Evolutionary conservation across 305 asterid genomes (phyloP).

Genomic region (Salvia sclarea): DNA sequence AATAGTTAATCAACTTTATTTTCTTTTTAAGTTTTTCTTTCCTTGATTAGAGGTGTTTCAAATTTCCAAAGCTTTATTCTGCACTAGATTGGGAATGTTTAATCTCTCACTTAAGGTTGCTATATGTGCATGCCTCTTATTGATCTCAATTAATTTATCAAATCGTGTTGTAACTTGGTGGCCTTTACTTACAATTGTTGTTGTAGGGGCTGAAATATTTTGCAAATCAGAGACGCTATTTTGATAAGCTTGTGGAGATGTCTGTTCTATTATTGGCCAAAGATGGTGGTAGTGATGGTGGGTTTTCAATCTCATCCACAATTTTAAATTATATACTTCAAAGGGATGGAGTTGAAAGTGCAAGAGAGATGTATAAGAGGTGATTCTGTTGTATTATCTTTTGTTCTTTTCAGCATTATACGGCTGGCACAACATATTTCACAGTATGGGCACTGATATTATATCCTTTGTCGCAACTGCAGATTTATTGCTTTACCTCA

Average conservation of each 20-base stretch:
- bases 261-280: conserved; percentile 51
- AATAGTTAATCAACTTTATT: too few species aligned
- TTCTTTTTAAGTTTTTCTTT: too few species aligned
- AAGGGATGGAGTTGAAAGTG: conserved; percentile 66
- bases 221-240: conserved; percentile 55
- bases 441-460: conserved; percentile 22
- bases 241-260: conserved; percentile 74
- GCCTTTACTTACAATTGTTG: conserved; percentile 22
- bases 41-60: too few species aligned
- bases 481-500: conserved; percentile 83
- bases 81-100: too few species aligned
- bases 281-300: conserved; percentile 77
- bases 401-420: neutral
- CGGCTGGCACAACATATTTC: neutral
- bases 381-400: conserved; percentile 31
- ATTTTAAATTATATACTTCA: conserved; percentile 59
- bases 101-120: too few species aligned
- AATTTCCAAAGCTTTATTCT: too few species aligned
- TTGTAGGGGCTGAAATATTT: conserved; percentile 80
- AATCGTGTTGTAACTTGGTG: conserved; percentile 14
- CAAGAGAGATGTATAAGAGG: conserved; percentile 79
- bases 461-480: conserved; percentile 27
- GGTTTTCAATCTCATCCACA: conserved; percentile 75
- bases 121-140: too few species aligned
- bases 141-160: conserved; percentile 2